Evolutionary conservation across 352 stramenopile genomes (phyloP).

Genomic region (Pythium biforme): DNA sequence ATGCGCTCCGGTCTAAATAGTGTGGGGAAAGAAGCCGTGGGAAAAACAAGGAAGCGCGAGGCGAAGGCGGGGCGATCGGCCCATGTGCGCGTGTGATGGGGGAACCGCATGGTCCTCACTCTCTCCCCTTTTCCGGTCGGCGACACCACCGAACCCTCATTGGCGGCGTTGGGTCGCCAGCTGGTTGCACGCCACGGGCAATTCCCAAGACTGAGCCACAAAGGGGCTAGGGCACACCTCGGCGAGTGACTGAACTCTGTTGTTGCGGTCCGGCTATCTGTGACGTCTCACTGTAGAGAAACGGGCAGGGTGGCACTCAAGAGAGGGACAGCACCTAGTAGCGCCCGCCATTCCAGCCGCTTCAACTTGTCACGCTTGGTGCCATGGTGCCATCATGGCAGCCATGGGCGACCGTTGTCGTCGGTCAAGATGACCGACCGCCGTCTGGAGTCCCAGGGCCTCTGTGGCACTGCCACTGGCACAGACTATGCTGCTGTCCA

Average conservation of each 20-base stretch:
- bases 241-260: neutral
- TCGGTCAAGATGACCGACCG: neutral
- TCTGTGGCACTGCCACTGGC: too few relatives aligned
- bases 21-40: neutral
- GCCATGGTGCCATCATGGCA: too few relatives aligned
- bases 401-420: neutral
- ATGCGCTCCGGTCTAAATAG: neutral
- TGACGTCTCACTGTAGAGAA: constrained; percentile 1
- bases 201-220: neutral
- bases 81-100: neutral
- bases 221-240: neutral
- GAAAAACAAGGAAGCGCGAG: neutral
- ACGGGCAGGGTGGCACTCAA: neutral
- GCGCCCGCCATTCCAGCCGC: neutral
- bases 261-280: neutral
- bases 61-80: neutral
- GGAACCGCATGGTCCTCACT: neutral
- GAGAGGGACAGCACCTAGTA: neutral
- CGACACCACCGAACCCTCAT: constrained; percentile 1
- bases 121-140: neutral
- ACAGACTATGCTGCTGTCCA: neutral
- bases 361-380: neutral
- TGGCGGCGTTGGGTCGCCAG: neutral
- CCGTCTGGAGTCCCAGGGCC: too few relatives aligned
- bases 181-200: neutral